These are phyloP conservation scores for Leccinum fallax DNA, from an alignment of 1,284 basidiomycete genomes.

Conservation along the genomic window DNA sequence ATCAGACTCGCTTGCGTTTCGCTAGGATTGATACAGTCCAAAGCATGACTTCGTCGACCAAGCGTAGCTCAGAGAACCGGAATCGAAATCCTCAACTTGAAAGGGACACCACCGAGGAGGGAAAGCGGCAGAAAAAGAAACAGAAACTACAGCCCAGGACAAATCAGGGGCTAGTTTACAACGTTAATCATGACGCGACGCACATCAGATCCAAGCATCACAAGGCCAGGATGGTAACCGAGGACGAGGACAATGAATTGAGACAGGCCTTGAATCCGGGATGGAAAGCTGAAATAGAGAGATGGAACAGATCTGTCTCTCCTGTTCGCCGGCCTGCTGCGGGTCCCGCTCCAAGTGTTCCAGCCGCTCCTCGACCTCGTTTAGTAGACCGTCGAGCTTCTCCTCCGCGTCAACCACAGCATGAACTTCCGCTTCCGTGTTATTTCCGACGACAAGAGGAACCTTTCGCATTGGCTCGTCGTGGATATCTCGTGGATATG, in stretches of 20 bases:
- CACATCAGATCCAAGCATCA: slow-evolving; percentile 32
- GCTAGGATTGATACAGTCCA: slow-evolving; percentile 9
- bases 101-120: slow-evolving; percentile 6
- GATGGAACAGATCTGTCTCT: slow-evolving; percentile 32
- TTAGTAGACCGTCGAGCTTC: slow-evolving; percentile 18
- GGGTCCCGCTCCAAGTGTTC: background rate
- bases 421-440: slow-evolving; percentile 14
- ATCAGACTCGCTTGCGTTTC: slow-evolving; percentile 44
- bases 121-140: slow-evolving; percentile 19
- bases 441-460: slow-evolving; percentile 19
- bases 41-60: slow-evolving; percentile 10
- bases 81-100: slow-evolving; percentile 2
- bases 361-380: slow-evolving; percentile 15
- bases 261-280: slow-evolving; percentile 46
- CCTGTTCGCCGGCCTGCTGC: slow-evolving; percentile 16
- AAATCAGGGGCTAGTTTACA: slow-evolving; percentile 24
- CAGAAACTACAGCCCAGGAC: slow-evolving; percentile 5
- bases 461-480: slow-evolving; percentile 9
- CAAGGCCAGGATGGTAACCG: slow-evolving; percentile 30
- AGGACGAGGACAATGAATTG: slow-evolving; percentile 47
- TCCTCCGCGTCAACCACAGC: slow-evolving; percentile 6
- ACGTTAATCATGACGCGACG: slow-evolving; percentile 27
- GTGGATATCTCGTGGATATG: slow-evolving; percentile 43
- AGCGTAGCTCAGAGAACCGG: slow-evolving; percentile 6
- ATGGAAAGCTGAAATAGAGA: slow-evolving; percentile 37